A percentile compares a stretch with the other conserved stretches of the same genome.
phyloP scores from a whole-genome alignment of 257 asterid genomes.

The Gentiana macrophylla region DNA sequence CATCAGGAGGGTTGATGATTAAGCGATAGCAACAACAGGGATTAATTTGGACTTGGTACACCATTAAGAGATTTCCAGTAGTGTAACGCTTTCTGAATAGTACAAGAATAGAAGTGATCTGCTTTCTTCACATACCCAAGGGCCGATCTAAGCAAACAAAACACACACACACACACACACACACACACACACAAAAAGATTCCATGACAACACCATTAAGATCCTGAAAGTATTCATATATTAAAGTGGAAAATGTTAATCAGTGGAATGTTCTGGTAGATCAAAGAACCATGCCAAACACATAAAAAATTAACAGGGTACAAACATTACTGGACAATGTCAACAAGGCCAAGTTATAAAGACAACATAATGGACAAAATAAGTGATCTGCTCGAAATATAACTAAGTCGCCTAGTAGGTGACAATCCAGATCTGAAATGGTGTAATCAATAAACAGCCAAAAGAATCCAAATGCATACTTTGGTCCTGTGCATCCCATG shows the following conservation, averaged over 20 bases:
- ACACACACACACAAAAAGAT: too few species aligned
- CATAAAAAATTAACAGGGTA: too few species aligned
- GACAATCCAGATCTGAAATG: not conserved
- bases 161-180: too few species aligned
- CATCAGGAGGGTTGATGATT: too few species aligned
- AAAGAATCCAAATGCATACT: constrained; percentile 32
- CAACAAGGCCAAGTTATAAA: not conserved
- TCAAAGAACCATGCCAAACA: not conserved
- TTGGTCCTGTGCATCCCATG: constrained; percentile 99
- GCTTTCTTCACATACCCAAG: too few species aligned
- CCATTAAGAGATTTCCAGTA: too few species aligned
- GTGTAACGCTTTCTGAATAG: too few species aligned
- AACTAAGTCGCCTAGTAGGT: not conserved
- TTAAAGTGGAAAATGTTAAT: too few species aligned
- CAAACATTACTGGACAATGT: not conserved
- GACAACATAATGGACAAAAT: not conserved
- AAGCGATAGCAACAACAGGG: too few species aligned
- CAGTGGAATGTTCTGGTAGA: not conserved
- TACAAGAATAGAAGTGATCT: too few species aligned
- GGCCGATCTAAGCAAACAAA: not conserved
- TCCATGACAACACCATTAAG: not conserved
- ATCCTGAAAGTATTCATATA: too few species aligned
- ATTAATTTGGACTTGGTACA: too few species aligned
- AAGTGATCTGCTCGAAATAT: not conserved
- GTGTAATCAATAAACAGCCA: not conserved